Evolutionary conservation across 805 yeast species (phyloP), one percentile per base, ranked within the genome.

Genomic region (Yarrowia sp.): DNA sequence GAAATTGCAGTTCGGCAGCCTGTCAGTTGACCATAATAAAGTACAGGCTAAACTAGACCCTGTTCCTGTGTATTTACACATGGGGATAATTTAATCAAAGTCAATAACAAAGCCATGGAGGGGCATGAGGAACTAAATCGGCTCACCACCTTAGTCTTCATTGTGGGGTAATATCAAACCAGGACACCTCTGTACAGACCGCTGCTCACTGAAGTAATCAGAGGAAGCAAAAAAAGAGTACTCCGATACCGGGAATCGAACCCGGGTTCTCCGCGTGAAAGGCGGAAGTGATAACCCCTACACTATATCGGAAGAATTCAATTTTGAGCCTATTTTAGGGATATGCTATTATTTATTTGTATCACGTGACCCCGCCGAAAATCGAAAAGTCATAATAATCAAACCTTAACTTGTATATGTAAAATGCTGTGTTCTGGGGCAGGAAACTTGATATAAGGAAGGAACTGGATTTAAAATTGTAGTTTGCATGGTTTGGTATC

Each of bases 161-260:
- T n/a, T n/a, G n/a, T n/a, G n/a, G n/a, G n/a, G n/a, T n/a, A n/a
- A 26, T 26, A 26, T 26, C 30, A 26, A 26, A 26, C n/a, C n/a
- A n/a, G n/a, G n/a, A n/a, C n/a, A n/a, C n/a, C n/a, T n/a, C n/a
- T n/a, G n/a, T n/a, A n/a, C n/a, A n/a, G n/a, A n/a, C n/a, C n/a
- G n/a, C n/a, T n/a, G n/a, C n/a, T n/a, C 38, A 35, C 6, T 1
- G 17, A 1, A 2, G 17, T 35, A n/a, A 33, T 1, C 4, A 33
- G 3, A 17, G 14, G 14, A 17, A 24, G 17, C 26, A 28, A 19
- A 32, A 48, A 41, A 56, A 17, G 38, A 56, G 5, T n/a, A 33
- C 64, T 61, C 64, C 64, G 64, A 61, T 61, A 61, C 64, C 56
- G 56, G 62, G 58, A 44, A 56, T 41, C 66, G 51, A 36, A 59